Evolutionary conservation across 23 red algal species (phyloP).

Genomic region (Gracilaria domingensis): DNA sequence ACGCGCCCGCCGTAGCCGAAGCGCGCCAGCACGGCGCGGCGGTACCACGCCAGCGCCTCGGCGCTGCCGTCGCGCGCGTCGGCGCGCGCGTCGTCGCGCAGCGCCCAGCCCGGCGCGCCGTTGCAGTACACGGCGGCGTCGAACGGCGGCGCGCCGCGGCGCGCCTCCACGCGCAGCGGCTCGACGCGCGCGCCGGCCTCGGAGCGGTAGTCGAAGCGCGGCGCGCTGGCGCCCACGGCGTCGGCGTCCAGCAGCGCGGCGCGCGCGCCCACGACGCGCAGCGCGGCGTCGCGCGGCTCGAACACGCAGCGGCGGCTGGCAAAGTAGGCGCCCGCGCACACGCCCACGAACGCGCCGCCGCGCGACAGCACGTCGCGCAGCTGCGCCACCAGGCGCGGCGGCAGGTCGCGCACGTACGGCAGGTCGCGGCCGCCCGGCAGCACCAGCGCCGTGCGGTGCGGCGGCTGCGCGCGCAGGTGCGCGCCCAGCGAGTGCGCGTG

Average conservation of each 20-base stretch:
- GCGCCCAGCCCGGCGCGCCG: slow-evolving; percentile 45
- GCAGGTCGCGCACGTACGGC: slow-evolving; percentile 9
- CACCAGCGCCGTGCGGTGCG: slow-evolving; percentile 21
- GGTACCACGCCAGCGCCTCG: not conserved
- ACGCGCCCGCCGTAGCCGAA: not conserved
- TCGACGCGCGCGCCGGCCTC: slow-evolving; percentile 45
- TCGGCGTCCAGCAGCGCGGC: not conserved
- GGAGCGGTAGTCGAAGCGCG: slow-evolving; percentile 24
- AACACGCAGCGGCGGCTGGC: slow-evolving; percentile 12
- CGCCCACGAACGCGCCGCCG: slow-evolving; percentile 34
- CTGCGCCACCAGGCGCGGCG: no score
- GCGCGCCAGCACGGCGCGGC: no score
- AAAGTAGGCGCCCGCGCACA: slow-evolving; percentile 57
- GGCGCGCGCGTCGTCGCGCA: not conserved
- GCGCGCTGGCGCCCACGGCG: slow-evolving; percentile 36
- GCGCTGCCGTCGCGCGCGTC: not conserved
- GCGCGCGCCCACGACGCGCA: slow-evolving; percentile 43
- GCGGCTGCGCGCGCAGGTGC: not conserved
- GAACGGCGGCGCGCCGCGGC: not conserved
- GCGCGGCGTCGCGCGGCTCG: slow-evolving; percentile 8
- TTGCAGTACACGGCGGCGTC: slow-evolving; percentile 23
- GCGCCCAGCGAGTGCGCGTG: not conserved
- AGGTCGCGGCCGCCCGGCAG: slow-evolving; percentile 50
- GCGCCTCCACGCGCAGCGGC: not conserved
- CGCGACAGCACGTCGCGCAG: not conserved